Evolutionary conservation across 306 rosid genomes (phyloP).

Genomic region (Cucumis hystrix): DNA sequence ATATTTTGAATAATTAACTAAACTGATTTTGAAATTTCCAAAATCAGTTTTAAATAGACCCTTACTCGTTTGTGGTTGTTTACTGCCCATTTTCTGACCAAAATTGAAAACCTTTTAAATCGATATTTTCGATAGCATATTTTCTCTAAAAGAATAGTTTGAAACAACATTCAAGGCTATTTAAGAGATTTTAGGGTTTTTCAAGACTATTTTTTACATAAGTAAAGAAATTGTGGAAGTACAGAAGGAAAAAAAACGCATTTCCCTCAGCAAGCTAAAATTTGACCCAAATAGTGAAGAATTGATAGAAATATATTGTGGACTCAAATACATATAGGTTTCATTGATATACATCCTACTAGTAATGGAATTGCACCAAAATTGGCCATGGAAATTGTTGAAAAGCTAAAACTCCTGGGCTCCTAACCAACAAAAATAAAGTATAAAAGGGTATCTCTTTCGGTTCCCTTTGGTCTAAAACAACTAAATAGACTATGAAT

Average conservation of each 20-base stretch:
- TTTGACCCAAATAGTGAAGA: background rate
- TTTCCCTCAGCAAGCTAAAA: background rate
- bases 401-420: background rate
- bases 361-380: background rate
- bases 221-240: background rate
- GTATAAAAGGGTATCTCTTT: background rate
- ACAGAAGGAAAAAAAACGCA: background rate
- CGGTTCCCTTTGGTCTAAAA: background rate
- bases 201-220: background rate
- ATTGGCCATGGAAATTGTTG: background rate
- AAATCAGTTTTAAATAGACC: no score
- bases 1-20: no score
- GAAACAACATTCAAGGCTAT: background rate
- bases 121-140: no score
- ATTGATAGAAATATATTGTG: background rate
- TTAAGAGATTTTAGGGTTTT: background rate
- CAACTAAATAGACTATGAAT: background rate
- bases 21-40: no score
- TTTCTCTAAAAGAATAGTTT: no score
- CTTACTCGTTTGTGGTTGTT: no score
- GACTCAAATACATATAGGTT: background rate
- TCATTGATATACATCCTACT: conserved; percentile 1
- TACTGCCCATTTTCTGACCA: no score
- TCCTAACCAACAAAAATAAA: background rate
- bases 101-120: no score